Evolutionary conservation across 176 grass and related monocot species (phyloP), one percentile per base, ranked within the genome.

Genomic region (Musa beccarii): DNA sequence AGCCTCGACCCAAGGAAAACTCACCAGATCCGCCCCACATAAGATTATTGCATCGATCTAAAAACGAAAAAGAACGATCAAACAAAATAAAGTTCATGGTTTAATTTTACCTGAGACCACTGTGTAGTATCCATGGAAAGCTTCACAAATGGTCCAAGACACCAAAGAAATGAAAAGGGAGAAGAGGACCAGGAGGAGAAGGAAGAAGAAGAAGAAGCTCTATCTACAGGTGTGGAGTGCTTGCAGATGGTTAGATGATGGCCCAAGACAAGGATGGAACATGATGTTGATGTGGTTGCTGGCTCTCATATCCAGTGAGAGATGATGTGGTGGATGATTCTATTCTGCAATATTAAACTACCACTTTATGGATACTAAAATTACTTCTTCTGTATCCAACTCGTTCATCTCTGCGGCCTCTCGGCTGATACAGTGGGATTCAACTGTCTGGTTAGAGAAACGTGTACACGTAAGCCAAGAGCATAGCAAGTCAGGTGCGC

Each of bases 41-140:
- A 73, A 22, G 9, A 24, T n/a, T 10, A 24, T 15, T 3, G 24
- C 19, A 63, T 21, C 59, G 63, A 28, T 11, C 10, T 10, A 12
- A 75, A 57, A 75, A 49, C 10, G 2, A 15, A 34, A 43, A 22
- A 24, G 11, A 73, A 15, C 12, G 1, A 34, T 34, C 15, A n/a
- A 12, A 75, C 59, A 25, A 62, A 34, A 23, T 51, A 74, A 43
- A 8, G 9, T 12, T 3, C 20, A 75, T 10, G 16, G 13, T 19
- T 2, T 49, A 75, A 53, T 20, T 43, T 25, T 75, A 76, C 74
- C 74, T 76, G 74, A 61, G 54, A 25, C 74, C 74, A 76, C 74
- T 76, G 74, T n/a, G 52, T 14, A 19, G 71, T 73, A 62, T 76
- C 74, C 74, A 76, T 76, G 74, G 14, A 63, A 54, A 54, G n/a